Evolutionary conservation across 2,329 filamentous ascomycete species (phyloP), one percentile per base, ranked within the genome.

Genomic region (Fusarium clavum): DNA sequence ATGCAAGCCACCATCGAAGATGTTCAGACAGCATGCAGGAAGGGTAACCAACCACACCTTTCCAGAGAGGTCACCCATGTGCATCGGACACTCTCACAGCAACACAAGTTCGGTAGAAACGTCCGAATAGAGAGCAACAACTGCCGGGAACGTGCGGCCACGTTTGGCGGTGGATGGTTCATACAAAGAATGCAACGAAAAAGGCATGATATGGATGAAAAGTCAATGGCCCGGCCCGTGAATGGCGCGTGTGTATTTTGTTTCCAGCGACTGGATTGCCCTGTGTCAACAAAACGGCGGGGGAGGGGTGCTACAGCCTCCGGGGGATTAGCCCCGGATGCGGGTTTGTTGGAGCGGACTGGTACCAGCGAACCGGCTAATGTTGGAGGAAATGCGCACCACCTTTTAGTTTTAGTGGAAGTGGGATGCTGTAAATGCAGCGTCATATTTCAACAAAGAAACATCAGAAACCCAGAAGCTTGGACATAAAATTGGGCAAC

Each of bases 121-220:
- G 29, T 43, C 43, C 46, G 16, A 34, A 46, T 40, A 25, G 22
- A 59, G 11, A 11, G 7, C n/a, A 41, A 24, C 47, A 57, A 56
- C 34, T 69, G 53, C 61, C 63, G 56, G 63, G 48, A 66, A 57
- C 57, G 63, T 64, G 70, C 46, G 65, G 64, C 60, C 71, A 75
- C 63, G 57, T 75, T 72, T 71, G 58, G 57, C 57, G 49, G 51
- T 75, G 71, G 72, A 66, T 75, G 69, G 73, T 58, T 72, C 46
- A 58, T 46, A 55, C 6, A 46, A 34, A 40, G 29, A 32, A 16
- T 24, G 20, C 22, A 38, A 51, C 49, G 24, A 30, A 48, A 44
- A 45, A 38, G 57, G 47, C 43, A 70, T 59, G 53, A 67, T 29
- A 29, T 51, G 43, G 41, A 63, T 52, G 52, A 57, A 57, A 57